These are phyloP conservation scores for Daldinia grandis DNA, from an alignment of 495 filamentous ascomycete species.

Conservation along the genomic window DNA sequence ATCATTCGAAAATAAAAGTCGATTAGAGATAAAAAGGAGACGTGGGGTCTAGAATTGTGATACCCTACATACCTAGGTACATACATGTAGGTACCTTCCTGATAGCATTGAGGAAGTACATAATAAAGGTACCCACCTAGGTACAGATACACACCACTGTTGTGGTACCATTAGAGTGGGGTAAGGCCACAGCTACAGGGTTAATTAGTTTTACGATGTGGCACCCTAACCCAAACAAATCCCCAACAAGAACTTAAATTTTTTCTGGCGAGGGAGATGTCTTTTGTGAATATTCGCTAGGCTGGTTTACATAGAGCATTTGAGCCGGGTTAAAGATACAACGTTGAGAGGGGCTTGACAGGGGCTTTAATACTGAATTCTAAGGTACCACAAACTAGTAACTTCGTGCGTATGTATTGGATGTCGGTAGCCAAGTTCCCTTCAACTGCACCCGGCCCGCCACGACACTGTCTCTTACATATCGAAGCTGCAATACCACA, in stretches of 20 bases:
- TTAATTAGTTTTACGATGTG: constrained; percentile 42
- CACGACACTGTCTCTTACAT: constrained; percentile 12
- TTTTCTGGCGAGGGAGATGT: constrained; percentile 43
- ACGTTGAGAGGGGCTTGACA: constrained; percentile 22
- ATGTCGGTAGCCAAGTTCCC: constrained; percentile 1
- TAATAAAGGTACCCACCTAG: too few species aligned
- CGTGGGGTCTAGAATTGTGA: constrained; percentile 11
- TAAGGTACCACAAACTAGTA: constrained; percentile 18
- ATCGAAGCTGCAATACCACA: constrained; percentile 16
- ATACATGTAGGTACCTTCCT: too few species aligned
- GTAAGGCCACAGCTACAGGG: constrained; percentile 23
- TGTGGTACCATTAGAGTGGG: constrained; percentile 11
- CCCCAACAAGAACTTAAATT: constrained; percentile 48
- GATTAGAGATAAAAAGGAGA: neutral
- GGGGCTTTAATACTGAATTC: constrained; percentile 7
- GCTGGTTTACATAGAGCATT: constrained; percentile 12
- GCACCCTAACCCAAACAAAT: constrained; percentile 40
- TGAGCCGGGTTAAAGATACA: constrained; percentile 18
- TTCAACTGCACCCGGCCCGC: neutral
- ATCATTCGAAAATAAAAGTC: neutral
- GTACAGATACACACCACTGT: neutral
- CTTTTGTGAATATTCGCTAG: constrained; percentile 31
- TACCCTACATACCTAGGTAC: neutral
- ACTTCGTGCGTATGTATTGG: neutral
- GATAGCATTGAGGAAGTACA: neutral